Evolutionary conservation across 192 early-diverging fungal genomes (phyloP), one percentile per base, ranked within the genome.

Genomic region (Lunasporangiospora selenospora): DNA sequence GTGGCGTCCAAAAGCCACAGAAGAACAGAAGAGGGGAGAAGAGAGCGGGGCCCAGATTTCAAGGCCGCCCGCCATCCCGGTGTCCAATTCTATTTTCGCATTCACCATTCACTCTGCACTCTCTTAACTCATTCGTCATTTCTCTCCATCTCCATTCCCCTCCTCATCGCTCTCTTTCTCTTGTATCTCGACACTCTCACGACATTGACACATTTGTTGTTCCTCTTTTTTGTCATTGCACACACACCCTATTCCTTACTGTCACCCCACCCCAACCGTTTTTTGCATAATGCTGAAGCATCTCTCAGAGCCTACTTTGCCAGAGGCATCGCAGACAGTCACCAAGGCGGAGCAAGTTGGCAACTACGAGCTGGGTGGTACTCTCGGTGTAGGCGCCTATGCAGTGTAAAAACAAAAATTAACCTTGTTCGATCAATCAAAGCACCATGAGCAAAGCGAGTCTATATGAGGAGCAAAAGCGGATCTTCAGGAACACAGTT

Each of bases 231-330:
- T n/a, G n/a, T n/a, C n/a, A n/a, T n/a, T n/a, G n/a, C n/a, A n/a
- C n/a, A n/a, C n/a, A n/a, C n/a, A n/a, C n/a, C n/a, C n/a, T n/a
- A n/a, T n/a, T n/a, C n/a, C n/a, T n/a, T n/a, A n/a, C n/a, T n/a
- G n/a, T n/a, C n/a, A n/a, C n/a, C n/a, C n/a, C n/a, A n/a, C n/a
- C n/a, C n/a, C n/a, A n/a, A n/a, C n/a, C n/a, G n/a, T n/a, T n/a
- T n/a, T n/a, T n/a, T n/a, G n/a, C n/a, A n/a, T 24, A 44, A 73
- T 73, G 69, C 53, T 58, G 42, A 73, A 62, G 26, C 69, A 73
- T 36, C 61, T 73, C 30, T 73, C 69, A 26, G 60, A 38, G 16
- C 69, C 69, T 1, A 73, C 69, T 9, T 41, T 73, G 5, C 69
- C 69, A 3, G 69, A 73, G 31, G 69, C 69, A 44, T 63, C 60